Evolutionary conservation across 208 protist genomes (phyloP), one percentile per base, ranked within the genome.

Genomic region (Leishmania guyanensis): DNA sequence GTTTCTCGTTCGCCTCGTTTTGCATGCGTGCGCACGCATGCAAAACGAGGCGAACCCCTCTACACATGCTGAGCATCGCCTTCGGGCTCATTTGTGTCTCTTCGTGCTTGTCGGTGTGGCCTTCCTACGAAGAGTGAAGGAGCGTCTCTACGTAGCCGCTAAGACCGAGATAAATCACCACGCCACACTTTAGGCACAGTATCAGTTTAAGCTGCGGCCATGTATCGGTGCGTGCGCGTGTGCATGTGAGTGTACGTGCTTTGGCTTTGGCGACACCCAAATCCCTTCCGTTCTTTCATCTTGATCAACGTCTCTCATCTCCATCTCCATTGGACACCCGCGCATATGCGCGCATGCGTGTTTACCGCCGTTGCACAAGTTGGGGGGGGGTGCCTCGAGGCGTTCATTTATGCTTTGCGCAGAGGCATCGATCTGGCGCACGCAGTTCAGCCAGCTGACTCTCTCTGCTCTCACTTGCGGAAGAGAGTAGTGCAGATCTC

Each of bases 191-290:
- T 36, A 60, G n/a, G n/a, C 71, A n/a, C 26, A 33, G 0, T 20
- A 20, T 36, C 36, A 17, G 8, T 43, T 72, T 51, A 10, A 14
- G 1, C 68, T 16, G 68, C 39, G 20, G 33, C 26, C 29, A 50
- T 50, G 16, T n/a, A 5, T 72, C 39, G 33, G 36, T 22, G 3
- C 10, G 48, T n/a, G 16, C 20, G 72, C 16, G 51, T 36, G 51
- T 62, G 48, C 62, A 14, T 76, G 72, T 62, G 72, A 12, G 72
- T 60, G 72, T 76, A n/a, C 33, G 51, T 64, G 20, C 46, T 73
- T 26, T 29, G 14, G 5, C 46, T 64, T 39, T 43, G 39, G 68
- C 29, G 0, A 29, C 26, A 29, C 26, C 3, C 22, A n/a, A 14
- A 36, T 16, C 1, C 8, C 46, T 26, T 29, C 20, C 22, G 26